A percentile compares a stretch with the other conserved stretches of the same genome.
These are phyloP conservation scores for Ajuga reptans DNA, from an alignment of 305 asterid species.

Conservation along the genomic window DNA sequence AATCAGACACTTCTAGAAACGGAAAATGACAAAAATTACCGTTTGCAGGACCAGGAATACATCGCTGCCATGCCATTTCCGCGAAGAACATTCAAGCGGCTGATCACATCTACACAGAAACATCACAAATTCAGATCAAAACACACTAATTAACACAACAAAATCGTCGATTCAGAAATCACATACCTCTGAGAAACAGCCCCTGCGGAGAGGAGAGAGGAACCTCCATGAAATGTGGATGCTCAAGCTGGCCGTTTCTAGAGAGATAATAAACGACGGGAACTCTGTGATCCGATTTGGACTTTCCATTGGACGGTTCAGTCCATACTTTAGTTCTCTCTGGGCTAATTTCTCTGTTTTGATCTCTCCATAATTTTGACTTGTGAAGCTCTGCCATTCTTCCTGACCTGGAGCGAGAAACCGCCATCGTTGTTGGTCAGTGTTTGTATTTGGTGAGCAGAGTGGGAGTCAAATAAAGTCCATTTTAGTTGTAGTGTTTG, in stretches of 20 bases:
- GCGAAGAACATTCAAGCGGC: conserved; percentile 63
- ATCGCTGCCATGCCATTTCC: conserved; percentile 68
- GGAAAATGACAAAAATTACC: conserved; percentile 24
- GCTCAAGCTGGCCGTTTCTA: conserved; percentile 42
- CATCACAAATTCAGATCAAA: neutral
- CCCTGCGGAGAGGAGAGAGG: conserved; percentile 56
- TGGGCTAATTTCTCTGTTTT: conserved; percentile 31
- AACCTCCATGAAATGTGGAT: conserved; percentile 56
- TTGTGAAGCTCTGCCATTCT: conserved; percentile 20
- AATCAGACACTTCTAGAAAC: neutral
- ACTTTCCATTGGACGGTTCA: conserved; percentile 23
- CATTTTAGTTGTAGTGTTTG: neutral
- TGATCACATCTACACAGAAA: conserved; percentile 47
- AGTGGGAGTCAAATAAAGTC: conserved; percentile 25
- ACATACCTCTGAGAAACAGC: conserved; percentile 48
- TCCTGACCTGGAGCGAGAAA: conserved; percentile 21
- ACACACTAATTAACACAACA: neutral
- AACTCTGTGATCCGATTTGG: conserved; percentile 20
- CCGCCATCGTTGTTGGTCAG: conserved; percentile 27
- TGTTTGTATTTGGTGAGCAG: neutral
- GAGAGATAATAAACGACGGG: conserved; percentile 46
- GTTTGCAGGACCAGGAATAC: conserved; percentile 85
- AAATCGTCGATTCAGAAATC: neutral
- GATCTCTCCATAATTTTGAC: neutral
- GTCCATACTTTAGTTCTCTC: conserved; percentile 30